Evolutionary conservation across 306 rosid genomes (phyloP).

Genomic region (Prunus kanzakura): DNA sequence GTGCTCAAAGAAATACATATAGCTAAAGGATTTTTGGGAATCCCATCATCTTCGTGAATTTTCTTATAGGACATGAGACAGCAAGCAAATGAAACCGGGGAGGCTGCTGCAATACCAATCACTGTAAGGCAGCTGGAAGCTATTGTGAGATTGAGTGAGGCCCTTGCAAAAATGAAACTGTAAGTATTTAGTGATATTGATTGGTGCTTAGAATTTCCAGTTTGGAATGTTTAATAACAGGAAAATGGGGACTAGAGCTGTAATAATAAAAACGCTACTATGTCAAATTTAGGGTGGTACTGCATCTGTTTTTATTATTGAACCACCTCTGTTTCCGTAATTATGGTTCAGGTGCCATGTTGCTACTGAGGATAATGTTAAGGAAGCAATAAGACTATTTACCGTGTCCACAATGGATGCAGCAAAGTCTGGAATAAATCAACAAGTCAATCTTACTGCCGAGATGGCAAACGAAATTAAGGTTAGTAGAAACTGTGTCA

Average conservation of each 20-base stretch:
- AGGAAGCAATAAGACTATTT: slow-evolving; percentile 85
- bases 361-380: slow-evolving; percentile 83
- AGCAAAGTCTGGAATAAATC: slow-evolving; percentile 87
- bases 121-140: slow-evolving; percentile 99
- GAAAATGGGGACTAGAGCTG: background rate
- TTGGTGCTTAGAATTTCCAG: slow-evolving; percentile 1
- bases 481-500: slow-evolving; percentile 42
- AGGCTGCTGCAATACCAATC: slow-evolving; percentile 84
- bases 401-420: slow-evolving; percentile 96
- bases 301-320: slow-evolving; percentile 2
- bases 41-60: slow-evolving; percentile 3
- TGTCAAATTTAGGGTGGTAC: background rate
- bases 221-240: background rate
- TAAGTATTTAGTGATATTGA: slow-evolving; percentile 35
- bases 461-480: slow-evolving; percentile 90
- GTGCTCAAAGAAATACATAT: background rate
- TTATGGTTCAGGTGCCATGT: slow-evolving; percentile 55
- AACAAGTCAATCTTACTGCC: slow-evolving; percentile 75
- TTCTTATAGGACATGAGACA: slow-evolving; percentile 84
- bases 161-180: slow-evolving; percentile 97
- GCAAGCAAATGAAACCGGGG: slow-evolving; percentile 94
- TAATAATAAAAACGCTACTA: background rate
- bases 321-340: slow-evolving; percentile 9
- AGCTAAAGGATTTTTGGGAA: slow-evolving; percentile 5
- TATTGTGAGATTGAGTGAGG: slow-evolving; percentile 84